A percentile compares a stretch with the other conserved stretches of the same genome.
phyloP scores from a whole-genome alignment of 768 basidiomycete genomes.

The Russula sp. region DNA sequence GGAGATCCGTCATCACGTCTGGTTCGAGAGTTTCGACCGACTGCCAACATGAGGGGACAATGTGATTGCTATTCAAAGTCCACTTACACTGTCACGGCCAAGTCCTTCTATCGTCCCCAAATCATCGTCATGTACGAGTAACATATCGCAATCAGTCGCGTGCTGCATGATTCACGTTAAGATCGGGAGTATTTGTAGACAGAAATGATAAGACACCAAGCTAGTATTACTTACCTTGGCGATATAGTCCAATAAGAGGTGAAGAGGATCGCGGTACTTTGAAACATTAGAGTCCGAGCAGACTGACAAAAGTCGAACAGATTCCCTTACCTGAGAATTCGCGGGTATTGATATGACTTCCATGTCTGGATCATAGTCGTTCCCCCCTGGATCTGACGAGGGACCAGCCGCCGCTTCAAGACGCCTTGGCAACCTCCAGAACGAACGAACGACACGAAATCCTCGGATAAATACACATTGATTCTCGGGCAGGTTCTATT shows the following conservation, averaged over 20 bases:
- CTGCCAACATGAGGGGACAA: background rate
- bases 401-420: background rate
- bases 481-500: conserved; percentile 3
- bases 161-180: too few species aligned
- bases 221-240: background rate
- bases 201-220: background rate
- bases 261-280: conserved; percentile 12
- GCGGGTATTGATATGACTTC: background rate
- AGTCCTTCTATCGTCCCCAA: too few species aligned
- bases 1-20: background rate
- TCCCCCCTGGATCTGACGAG: background rate
- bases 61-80: background rate
- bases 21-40: background rate
- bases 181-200: background rate
- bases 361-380: background rate
- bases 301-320: too few species aligned
- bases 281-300: background rate
- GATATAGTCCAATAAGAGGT: background rate
- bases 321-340: background rate
- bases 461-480: conserved; percentile 9
- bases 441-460: background rate
- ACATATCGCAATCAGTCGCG: too few species aligned
- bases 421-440: background rate
- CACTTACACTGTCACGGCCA: conserved; percentile 33
- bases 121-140: too few species aligned